Evolutionary conservation across 371 early-diverging fungal species (phyloP), one percentile per base, ranked within the genome.

Genomic region (Apophysomyces elegans): DNA sequence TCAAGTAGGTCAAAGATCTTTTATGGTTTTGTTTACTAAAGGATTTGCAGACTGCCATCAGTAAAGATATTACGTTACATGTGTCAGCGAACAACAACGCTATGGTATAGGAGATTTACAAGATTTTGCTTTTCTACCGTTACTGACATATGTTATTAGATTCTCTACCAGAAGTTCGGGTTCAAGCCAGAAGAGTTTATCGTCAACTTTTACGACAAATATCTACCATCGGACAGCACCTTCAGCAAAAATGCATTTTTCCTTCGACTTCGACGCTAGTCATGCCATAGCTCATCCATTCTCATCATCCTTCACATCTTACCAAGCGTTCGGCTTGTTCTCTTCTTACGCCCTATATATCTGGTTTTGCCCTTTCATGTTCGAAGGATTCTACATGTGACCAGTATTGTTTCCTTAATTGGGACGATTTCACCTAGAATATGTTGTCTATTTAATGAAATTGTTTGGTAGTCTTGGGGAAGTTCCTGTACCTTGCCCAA

Each of bases 121-220:
- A 7, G 45, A 18, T 35, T 26, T 11, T 56, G 16, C 8, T 18
- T 18, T 35, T 7, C 38, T 14, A 26, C 35, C 8, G 43, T 12
- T 14, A 38, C 14, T 60, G 26, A 60, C 5, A 6, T 6, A 38
- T 7, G n/a, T 14, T 41, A 35, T 16, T 68, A 91, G 93, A 84
- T 95, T 50, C 81, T 97, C 60, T 97, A 97, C 75, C 96, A 97
- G 74, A 90, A 88, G 68, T 91, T 97, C 77, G 96, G 97, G 0
- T 97, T 97, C 77, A 97, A 97, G 72, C 93, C 96, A 1, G 97
- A 97, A 65, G 89, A 92, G 66, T 97, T 93, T 68, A 84, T 94
- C 60, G 89, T 96, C 26, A 87, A 90, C 59, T 97, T 97, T 73
- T 97, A 97, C 78, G 91, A 93, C 75, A 88, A 93, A 72, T 97